Evolutionary conservation across 352 stramenopile species (phyloP), one percentile per base, ranked within the genome.

Genomic region (Globisporangium orthogonon): DNA sequence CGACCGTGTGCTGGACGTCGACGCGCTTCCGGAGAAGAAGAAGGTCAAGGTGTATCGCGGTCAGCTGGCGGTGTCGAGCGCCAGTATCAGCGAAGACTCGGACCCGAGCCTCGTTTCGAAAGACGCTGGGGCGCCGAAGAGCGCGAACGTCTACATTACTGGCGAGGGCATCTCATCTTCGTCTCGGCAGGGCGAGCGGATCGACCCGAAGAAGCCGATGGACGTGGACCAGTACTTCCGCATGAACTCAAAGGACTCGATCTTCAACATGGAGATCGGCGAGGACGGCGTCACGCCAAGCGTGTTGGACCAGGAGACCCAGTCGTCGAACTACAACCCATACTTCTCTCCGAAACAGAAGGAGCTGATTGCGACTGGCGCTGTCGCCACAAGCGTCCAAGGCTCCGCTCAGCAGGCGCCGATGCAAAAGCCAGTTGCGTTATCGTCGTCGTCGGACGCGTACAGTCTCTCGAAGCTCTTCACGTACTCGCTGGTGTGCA

Each of bases 11-110:
- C 46, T 83, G 0, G 62, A 74, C 49, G 53, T 62, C 10, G 71
- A 88, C 29, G 72, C 74, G 29, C 58, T 91, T 28, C 84, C 84
- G 4, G 78, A 90, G 58, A 95, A 91, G 66, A 93, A 95, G 68
- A 91, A 81, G 53, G 54, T 91, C 9, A 88, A 86, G 58, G 54
- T 83, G 50, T 61, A 69, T 47, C 51, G 61, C 9, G 69, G 69
- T 17, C 76, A 87, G 59, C 67, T 64, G 29, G 58, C 66, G 2
- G 54, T 65, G 23, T 75, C 73, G 31, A 78, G 68, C 14, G 70
- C 63, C 13, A 73, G 69, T 9, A 66, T 76, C 5, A 73, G 58
- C 31, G 76, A 87, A 10, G 66, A 67, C 11, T 41, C 41, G 28
- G 52, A 64, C n/a, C 43, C 56, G n/a, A 60, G 45, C 18, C 45